Evolutionary conservation across 2,329 filamentous ascomycete genomes (phyloP).

Genomic region (Didymella segeticola): DNA sequence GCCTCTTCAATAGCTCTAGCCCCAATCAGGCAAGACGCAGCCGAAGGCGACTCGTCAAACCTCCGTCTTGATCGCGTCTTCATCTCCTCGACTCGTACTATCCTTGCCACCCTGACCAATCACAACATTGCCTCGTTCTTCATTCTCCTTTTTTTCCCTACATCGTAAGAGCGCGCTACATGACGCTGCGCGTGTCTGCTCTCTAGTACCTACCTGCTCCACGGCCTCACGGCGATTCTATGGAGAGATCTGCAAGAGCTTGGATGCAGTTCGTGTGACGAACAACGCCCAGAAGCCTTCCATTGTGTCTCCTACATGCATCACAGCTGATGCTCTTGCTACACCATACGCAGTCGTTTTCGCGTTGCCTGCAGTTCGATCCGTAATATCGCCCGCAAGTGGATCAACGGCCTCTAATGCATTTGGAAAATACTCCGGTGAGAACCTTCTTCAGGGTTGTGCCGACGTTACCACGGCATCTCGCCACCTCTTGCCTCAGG

Average conservation of each 20-base stretch:
- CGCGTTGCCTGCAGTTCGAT: constrained; percentile 2
- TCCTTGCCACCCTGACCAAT: constrained; percentile 27
- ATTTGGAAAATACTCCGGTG: constrained; percentile 11
- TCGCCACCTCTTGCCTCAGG: constrained; percentile 13
- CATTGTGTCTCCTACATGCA: background rate
- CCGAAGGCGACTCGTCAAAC: constrained; percentile 35
- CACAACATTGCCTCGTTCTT: constrained; percentile 11
- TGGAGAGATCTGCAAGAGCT: constrained; percentile 17
- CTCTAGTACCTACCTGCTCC: too few relatives aligned
- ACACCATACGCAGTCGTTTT: background rate
- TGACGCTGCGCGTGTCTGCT: background rate
- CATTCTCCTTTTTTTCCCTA: constrained; percentile 24
- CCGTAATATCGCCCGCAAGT: constrained; percentile 6
- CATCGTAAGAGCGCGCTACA: background rate
- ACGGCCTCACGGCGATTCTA: constrained; percentile 1
- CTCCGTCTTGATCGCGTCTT: constrained; percentile 37
- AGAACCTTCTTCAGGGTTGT: constrained; percentile 10
- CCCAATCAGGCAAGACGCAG: constrained; percentile 22
- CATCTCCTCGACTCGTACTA: constrained; percentile 46
- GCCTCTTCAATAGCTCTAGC: constrained; percentile 17
- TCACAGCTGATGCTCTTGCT: background rate
- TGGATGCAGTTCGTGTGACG: constrained; percentile 12
- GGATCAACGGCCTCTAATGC: constrained; percentile 6
- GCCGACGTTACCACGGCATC: constrained; percentile 16
- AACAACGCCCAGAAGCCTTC: background rate